Evolutionary conservation across 495 filamentous ascomycete species (phyloP), one percentile per base, ranked within the genome.

Genomic region (Filosporella fistucella): DNA sequence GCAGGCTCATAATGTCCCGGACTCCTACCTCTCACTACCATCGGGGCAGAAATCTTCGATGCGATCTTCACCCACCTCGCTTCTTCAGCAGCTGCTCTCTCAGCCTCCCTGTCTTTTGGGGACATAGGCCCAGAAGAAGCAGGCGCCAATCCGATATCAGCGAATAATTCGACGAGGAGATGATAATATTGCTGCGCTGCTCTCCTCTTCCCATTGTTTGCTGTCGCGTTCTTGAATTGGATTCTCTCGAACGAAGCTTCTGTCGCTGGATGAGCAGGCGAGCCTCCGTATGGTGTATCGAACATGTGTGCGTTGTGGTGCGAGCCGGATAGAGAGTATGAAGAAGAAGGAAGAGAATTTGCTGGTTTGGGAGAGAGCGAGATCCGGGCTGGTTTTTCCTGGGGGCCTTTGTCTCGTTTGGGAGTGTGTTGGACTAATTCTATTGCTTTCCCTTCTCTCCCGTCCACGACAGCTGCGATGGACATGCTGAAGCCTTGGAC

Each of bases 161-260:
- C 91, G 55, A 82, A 89, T 2, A 97, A 78, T 60, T 96, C 91
- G 1, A 96, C 85, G 23, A 96, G 78, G 23, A 97, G 73, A 54
- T 94, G 90, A 62, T 95, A 97, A 61, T 89, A 96, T 57, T 96
- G 91, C 61, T 96, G 91, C 10, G 88, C 86, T 0, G 91, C 89
- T 35, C 91, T 73, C 43, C 91, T 73, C 61, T 96, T 96, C 18
- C 91, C 91, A 51, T 97, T 97, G 68, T 97, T 97, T 3, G 90
- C 89, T 1, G 91, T 97, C 1, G 91, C 93, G 42, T 86, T 87
- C 62, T 95, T 95, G 73, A 97, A 97, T 58, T 97, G 91, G 34
- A 96, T 95, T 2, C 91, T 81, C 56, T 96, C 91, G 60, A 96
- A 97, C 1, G 85, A 86, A 42, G 80, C 77, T 61, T 80, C 76